Conservation (phyloP, 2,329 filamentous ascomycete species). For the Cyclaneusma minus region DNA sequence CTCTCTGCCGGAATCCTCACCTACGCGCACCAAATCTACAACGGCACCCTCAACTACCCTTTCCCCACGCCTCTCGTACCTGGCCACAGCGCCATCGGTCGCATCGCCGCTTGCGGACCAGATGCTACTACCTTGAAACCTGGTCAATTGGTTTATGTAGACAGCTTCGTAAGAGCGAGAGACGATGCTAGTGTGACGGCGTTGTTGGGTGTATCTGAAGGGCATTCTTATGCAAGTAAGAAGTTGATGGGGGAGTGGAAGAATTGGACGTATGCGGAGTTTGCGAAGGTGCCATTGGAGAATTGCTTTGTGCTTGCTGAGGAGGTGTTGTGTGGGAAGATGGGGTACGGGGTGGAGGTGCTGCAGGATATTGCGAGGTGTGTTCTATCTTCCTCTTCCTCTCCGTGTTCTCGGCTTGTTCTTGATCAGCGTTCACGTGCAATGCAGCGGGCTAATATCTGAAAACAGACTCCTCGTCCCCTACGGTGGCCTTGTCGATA, state of each 20-base stretch:
- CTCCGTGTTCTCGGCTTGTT: slow-evolving; percentile 4
- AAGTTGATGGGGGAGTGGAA: slow-evolving; percentile 20
- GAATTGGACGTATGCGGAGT: slow-evolving; percentile 19
- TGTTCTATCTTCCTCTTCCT: slow-evolving; percentile 2
- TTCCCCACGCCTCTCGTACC: slow-evolving; percentile 17
- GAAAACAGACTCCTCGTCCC: slow-evolving; percentile 28
- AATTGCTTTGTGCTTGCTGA: slow-evolving; percentile 21
- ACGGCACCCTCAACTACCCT: slow-evolving; percentile 17
- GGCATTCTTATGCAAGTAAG: slow-evolving; percentile 10
- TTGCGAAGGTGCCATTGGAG: slow-evolving; percentile 20
- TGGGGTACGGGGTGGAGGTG: slow-evolving; percentile 7
- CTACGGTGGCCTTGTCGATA: slow-evolving; percentile 28
- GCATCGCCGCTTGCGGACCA: slow-evolving; percentile 17
- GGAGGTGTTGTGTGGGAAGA: slow-evolving; percentile 10
- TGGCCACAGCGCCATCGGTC: slow-evolving; percentile 18
- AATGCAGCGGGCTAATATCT: too few species aligned
- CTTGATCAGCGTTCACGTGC: too few species aligned
- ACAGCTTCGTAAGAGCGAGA: slow-evolving; percentile 19
- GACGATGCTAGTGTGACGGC: slow-evolving; percentile 18
- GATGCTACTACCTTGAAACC: slow-evolving; percentile 17
- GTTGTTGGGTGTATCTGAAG: slow-evolving; percentile 18
- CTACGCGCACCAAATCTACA: slow-evolving; percentile 23
- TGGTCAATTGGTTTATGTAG: slow-evolving; percentile 21
- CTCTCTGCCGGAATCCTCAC: slow-evolving; percentile 19
- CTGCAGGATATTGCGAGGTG: slow-evolving; percentile 1